phyloP scores from a whole-genome alignment of 495 filamentous ascomycete species.

The Aspergillus conjunctus region DNA sequence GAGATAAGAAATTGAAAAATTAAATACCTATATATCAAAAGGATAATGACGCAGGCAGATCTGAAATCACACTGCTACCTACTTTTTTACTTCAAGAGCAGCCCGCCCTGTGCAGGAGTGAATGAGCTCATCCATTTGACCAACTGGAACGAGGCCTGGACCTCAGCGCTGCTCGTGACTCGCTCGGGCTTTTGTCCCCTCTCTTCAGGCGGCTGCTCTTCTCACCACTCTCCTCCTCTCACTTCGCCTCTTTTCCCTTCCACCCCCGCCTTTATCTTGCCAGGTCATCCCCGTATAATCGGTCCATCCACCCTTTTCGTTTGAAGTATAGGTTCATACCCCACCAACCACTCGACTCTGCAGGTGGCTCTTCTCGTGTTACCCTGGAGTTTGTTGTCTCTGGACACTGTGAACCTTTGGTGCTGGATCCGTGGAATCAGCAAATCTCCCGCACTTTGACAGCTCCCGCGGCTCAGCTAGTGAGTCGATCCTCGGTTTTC shows the following conservation, averaged over 20 bases:
- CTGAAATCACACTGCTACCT: neutral
- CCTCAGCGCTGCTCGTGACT: slow-evolving; percentile 10
- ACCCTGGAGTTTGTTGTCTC: slow-evolving; percentile 16
- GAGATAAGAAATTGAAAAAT: neutral
- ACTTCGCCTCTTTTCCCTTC: slow-evolving; percentile 13
- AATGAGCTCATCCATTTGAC: slow-evolving; percentile 18
- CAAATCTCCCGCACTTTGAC: slow-evolving; percentile 46
- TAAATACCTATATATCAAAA: neutral
- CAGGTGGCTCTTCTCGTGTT: slow-evolving; percentile 20
- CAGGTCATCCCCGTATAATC: slow-evolving; percentile 2
- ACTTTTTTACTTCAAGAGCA: neutral
- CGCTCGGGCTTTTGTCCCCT: slow-evolving; percentile 6
- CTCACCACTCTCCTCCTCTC: slow-evolving; percentile 10
- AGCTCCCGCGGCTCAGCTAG: slow-evolving; percentile 39
- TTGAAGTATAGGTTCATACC: slow-evolving; percentile 17
- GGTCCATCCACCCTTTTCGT: slow-evolving; percentile 3
- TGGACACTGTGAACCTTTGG: slow-evolving; percentile 29
- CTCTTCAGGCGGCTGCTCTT: slow-evolving; percentile 15
- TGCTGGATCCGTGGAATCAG: slow-evolving; percentile 43
- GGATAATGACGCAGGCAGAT: neutral
- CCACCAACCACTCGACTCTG: slow-evolving; percentile 14
- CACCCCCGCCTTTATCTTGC: slow-evolving; percentile 16
- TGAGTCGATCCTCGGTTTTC: slow-evolving; percentile 22
- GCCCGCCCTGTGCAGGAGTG: neutral
- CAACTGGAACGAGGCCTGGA: slow-evolving; percentile 8